phyloP scores from a whole-genome alignment of 176 grass and related monocot species.

The Zoysia pacifica region DNA sequence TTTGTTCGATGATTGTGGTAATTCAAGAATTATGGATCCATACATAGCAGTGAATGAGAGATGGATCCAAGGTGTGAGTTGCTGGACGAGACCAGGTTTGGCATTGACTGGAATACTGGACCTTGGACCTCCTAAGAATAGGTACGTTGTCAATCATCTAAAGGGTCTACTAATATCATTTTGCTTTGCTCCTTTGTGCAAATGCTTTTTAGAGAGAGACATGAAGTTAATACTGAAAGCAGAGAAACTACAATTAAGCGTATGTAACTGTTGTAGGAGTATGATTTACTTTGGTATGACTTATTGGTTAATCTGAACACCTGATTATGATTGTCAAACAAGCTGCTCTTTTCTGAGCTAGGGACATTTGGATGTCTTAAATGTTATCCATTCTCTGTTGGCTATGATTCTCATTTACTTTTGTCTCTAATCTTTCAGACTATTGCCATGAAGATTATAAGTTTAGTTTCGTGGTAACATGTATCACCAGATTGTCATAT shows the following conservation, averaged over 20 bases:
- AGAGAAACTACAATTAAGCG: background rate
- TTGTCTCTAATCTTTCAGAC: conserved; percentile 18
- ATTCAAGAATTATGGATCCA: background rate
- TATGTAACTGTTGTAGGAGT: background rate
- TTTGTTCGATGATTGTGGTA: background rate
- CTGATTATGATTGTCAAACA: conserved; percentile 27
- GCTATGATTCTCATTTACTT: conserved; percentile 19
- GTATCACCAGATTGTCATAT: background rate
- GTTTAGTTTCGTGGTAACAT: conserved; percentile 7
- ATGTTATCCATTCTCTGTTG: conserved; percentile 15
- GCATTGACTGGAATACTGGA: background rate
- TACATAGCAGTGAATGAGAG: background rate
- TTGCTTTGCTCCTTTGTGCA: conserved; percentile 2
- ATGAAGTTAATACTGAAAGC: conserved; percentile 20
- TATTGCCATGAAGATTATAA: background rate
- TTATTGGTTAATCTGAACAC: background rate
- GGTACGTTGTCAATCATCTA: conserved; percentile 1
- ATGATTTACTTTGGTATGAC: conserved; percentile 18
- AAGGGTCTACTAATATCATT: conserved; percentile 6
- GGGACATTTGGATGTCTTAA: background rate
- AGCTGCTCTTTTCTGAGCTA: conserved; percentile 10
- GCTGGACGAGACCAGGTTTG: conserved; percentile 10
- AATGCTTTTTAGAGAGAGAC: background rate
- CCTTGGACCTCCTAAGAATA: conserved; percentile 2
- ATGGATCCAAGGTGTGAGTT: conserved; percentile 6